Percentiles rank a stretch among this genome's conserved stretches.
Conservation (phyloP, 2,329 filamentous ascomycete species). For the Ophiostoma sp. region DNA sequence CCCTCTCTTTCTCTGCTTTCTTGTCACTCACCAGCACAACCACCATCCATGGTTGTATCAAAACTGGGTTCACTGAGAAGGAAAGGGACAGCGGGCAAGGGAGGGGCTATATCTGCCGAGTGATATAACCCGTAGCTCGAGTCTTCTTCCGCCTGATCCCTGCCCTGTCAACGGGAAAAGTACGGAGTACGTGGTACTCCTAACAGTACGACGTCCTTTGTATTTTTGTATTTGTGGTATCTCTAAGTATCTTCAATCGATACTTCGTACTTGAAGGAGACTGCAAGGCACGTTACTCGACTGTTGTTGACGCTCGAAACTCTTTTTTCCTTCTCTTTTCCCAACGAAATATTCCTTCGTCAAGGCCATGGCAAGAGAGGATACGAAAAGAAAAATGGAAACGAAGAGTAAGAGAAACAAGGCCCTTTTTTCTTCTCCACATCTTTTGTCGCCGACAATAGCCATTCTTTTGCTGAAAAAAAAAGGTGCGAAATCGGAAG, state of each 20-base stretch:
- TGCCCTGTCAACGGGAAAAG: not conserved
- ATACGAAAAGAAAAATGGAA: not conserved
- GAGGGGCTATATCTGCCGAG: constrained; percentile 18
- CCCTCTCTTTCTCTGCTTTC: not conserved
- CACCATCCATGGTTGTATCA: constrained; percentile 19
- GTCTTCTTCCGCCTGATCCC: not conserved
- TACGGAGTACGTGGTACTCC: too few relatives aligned
- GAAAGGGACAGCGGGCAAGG: not conserved
- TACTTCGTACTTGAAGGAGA: not conserved
- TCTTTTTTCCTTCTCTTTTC: not conserved
- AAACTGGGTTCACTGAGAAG: constrained; percentile 17
- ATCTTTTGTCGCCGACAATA: not conserved
- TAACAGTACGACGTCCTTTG: not conserved
- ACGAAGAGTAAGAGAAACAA: not conserved
- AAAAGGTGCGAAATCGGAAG: not conserved
- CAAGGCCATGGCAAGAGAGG: not conserved
- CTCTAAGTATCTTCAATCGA: not conserved
- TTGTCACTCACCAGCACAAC: not conserved
- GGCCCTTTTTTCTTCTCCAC: not conserved
- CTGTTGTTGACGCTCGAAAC: not conserved
- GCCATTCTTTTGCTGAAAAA: not conserved
- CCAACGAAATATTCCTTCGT: not conserved
- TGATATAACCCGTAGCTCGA: constrained; percentile 16
- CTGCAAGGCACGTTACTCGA: not conserved
- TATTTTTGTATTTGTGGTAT: not conserved